Evolutionary conservation across 1,284 basidiomycete species (phyloP), one percentile per base, ranked within the genome.

Genomic region (Lentinus polychrous): DNA sequence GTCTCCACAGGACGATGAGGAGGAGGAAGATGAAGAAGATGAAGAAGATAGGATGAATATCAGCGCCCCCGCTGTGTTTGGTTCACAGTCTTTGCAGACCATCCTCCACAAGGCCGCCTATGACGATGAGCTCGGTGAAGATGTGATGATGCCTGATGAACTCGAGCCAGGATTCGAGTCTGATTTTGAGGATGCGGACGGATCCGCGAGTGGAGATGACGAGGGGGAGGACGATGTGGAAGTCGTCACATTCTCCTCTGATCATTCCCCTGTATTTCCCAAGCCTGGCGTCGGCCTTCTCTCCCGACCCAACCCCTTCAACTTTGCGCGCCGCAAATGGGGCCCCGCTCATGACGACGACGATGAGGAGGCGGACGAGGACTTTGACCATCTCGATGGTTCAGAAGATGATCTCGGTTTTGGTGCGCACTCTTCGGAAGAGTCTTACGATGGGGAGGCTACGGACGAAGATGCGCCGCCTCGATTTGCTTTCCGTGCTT

Each of bases 401-500:
- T 27, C 50, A 1, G 39, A 43, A 7, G 46, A 32, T 20, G 46
- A 27, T 34, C 8, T 52, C 32, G 45, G 32, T 34, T 8, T 52
- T 36, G 45, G 23, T 33, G 22, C 43, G 27, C 45, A 45, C n/a
- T 40, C 48, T 8, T 53, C 40, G 12, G 60, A 59, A 2, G 50
- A 52, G 10, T 52, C 42, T 20, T 36, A 53, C 27, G 46, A 50
- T 6, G 55, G n/a, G n/a, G n/a, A 55, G 7, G 51, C 4, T 17
- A 3, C 22, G 20, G 12, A 52, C 10, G 48, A 50, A 14, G 50
- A 37, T 68, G 72, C 32, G 70, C 20, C 51, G 58, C 49, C 71
- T 76, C 50, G 74, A 72, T 46, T 75, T 73, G 53, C 57, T 45
- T 57, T 46, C 53, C 54, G 47, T 54, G 60, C 60, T 52, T 54